Evolutionary conservation across 345 rosid genomes (phyloP).

Genomic region (Rhodamnia rubescens): DNA sequence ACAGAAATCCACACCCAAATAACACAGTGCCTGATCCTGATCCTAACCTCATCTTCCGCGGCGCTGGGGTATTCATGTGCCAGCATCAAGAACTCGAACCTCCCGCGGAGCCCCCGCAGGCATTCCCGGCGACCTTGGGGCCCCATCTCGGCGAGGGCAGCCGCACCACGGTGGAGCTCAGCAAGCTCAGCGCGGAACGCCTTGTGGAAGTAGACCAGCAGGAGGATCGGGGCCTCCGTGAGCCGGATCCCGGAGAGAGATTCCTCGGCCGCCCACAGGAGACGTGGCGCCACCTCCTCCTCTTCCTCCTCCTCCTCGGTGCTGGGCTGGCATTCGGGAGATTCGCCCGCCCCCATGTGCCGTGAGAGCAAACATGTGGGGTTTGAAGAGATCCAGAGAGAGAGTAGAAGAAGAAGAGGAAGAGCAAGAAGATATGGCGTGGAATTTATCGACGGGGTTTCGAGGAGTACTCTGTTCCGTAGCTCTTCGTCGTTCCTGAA

Average conservation of each 20-base stretch:
- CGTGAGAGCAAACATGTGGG: neutral
- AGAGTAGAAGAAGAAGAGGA: neutral
- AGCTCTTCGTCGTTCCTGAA: neutral
- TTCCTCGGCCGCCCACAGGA: neutral
- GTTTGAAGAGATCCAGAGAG: neutral
- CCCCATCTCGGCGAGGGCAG: slow-evolving; percentile 14
- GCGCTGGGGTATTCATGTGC: slow-evolving; percentile 51
- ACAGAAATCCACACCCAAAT: neutral
- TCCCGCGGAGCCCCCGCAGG: slow-evolving; percentile 22
- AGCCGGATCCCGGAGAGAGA: slow-evolving; percentile 10
- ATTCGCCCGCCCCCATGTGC: neutral
- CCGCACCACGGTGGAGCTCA: slow-evolving; percentile 36
- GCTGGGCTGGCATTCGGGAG: neutral
- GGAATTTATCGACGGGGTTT: neutral
- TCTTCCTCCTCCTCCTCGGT: neutral
- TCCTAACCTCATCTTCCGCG: slow-evolving; percentile 71
- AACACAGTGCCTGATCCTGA: neutral
- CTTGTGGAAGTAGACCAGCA: slow-evolving; percentile 57
- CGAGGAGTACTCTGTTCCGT: neutral
- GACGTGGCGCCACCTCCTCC: neutral
- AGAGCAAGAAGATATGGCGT: neutral
- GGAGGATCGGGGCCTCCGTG: slow-evolving; percentile 50
- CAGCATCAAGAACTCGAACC: slow-evolving; percentile 60
- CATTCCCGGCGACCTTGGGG: slow-evolving; percentile 2
- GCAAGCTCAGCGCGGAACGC: slow-evolving; percentile 50